These are phyloP conservation scores for Diaporthe citriasiana DNA, from an alignment of 2,329 filamentous ascomycete genomes.

Conservation along the genomic window DNA sequence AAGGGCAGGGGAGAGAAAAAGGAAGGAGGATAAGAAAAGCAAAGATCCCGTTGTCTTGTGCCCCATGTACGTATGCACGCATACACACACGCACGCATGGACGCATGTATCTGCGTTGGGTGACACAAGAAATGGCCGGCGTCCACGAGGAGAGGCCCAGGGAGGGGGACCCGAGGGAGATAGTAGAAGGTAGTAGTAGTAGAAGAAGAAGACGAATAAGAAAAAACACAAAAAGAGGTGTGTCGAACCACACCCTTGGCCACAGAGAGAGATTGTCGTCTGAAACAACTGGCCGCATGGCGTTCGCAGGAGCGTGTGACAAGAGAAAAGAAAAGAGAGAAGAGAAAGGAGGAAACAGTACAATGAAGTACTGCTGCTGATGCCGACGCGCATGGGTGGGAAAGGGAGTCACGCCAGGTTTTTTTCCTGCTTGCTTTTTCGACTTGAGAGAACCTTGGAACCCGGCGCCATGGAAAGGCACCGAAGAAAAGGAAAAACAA, in stretches of 20 bases:
- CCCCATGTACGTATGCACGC: background rate
- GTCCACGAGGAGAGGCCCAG: background rate
- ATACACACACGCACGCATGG: slow-evolving; percentile 2
- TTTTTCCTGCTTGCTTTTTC: background rate
- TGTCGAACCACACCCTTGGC: slow-evolving; percentile 12
- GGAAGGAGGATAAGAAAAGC: slow-evolving; percentile 25
- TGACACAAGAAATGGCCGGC: background rate
- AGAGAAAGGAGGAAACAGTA: background rate
- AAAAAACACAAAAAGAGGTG: background rate
- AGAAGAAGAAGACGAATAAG: background rate
- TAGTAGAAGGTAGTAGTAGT: background rate
- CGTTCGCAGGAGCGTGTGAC: slow-evolving; percentile 29
- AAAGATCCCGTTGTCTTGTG: slow-evolving; percentile 26
- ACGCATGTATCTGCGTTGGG: slow-evolving; percentile 3
- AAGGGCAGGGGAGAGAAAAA: background rate
- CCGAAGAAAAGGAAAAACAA: background rate
- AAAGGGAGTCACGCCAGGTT: background rate
- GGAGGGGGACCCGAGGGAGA: background rate
- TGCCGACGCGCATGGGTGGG: background rate
- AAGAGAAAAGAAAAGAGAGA: background rate
- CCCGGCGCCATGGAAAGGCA: slow-evolving; percentile 22
- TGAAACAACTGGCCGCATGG: slow-evolving; percentile 42
- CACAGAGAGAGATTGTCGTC: slow-evolving; percentile 24
- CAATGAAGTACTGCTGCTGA: background rate
- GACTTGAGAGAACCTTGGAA: background rate